Percentiles rank a stretch among this genome's conserved stretches.
These are phyloP conservation scores for Serendipita vermifera DNA, from an alignment of 768 basidiomycete genomes.

Conservation along the genomic window DNA sequence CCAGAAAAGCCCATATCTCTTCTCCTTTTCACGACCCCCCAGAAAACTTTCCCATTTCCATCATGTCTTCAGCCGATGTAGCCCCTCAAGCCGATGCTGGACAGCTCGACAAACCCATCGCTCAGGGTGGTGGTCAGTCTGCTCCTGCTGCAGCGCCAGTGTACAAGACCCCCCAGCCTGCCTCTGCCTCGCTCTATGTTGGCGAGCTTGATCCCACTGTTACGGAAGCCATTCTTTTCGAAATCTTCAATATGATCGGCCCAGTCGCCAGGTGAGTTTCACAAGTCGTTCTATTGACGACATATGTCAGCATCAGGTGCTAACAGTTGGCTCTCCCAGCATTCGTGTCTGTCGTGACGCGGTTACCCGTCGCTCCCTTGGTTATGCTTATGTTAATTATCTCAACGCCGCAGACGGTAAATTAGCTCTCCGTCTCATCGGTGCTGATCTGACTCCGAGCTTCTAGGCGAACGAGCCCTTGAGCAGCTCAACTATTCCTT, in stretches of 20 bases:
- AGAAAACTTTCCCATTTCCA: conserved; percentile 11
- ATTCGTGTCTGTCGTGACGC: conserved; percentile 99
- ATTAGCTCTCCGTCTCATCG: conserved; percentile 19
- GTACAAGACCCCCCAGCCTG: conserved; percentile 36
- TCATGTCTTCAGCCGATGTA: conserved; percentile 33
- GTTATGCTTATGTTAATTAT: conserved; percentile 99
- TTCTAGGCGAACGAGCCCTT: conserved; percentile 83
- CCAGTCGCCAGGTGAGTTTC: conserved; percentile 81
- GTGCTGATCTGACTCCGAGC: conserved; percentile 5
- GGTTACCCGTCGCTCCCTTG: conserved; percentile 97
- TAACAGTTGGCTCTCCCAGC: conserved; percentile 28
- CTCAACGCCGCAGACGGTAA: conserved; percentile 85
- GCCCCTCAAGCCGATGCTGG: conserved; percentile 39
- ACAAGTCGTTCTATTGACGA: conserved; percentile 8
- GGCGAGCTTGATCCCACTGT: conserved; percentile 97
- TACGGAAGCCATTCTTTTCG: conserved; percentile 98
- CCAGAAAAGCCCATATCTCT: conserved; percentile 30
- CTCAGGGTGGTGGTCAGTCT: conserved; percentile 40
- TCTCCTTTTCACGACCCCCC: conserved; percentile 25
- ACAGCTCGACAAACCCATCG: conserved; percentile 18
- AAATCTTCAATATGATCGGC: conserved; percentile 99
- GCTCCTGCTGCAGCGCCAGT: conserved; percentile 28
- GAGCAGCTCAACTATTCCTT: conserved; percentile 99
- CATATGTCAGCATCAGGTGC: conserved; percentile 2
- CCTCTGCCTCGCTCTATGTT: conserved; percentile 92